Evolutionary conservation across 805 yeast genomes (phyloP).

Genomic region (Metschnikowia peoriensis): DNA sequence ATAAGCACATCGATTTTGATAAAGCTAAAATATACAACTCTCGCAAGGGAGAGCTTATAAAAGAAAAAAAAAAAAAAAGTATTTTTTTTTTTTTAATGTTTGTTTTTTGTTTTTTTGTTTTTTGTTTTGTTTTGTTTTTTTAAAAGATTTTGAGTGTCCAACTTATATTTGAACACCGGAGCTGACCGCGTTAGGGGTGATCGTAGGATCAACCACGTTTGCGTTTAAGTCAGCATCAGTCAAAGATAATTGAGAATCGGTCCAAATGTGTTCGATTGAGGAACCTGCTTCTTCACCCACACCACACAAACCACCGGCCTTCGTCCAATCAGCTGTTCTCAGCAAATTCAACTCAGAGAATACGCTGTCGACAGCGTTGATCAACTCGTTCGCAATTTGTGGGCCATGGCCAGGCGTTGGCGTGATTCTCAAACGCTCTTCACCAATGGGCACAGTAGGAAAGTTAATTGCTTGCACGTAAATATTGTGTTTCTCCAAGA

Average conservation of each 20-base stretch:
- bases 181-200: constrained; percentile 64
- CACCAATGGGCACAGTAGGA: constrained; percentile 96
- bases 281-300: constrained; percentile 61
- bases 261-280: constrained; percentile 74
- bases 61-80: neutral
- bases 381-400: constrained; percentile 70
- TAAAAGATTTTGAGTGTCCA: neutral
- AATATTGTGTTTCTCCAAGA: constrained; percentile 79
- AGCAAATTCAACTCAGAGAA: constrained; percentile 73
- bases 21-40: too few relatives aligned
- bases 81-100: neutral
- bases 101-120: too few relatives aligned
- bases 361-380: constrained; percentile 76
- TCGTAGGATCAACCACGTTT: constrained; percentile 62
- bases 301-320: constrained; percentile 85
- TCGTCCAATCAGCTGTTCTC: constrained; percentile 75
- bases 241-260: constrained; percentile 69
- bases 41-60: too few relatives aligned
- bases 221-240: constrained; percentile 62
- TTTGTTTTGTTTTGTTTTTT: too few relatives aligned
- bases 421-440: constrained; percentile 95
- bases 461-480: constrained; percentile 98
- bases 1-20: neutral
- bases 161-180: constrained; percentile 50
- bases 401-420: constrained; percentile 96